These are phyloP conservation scores for Megacollybia marginata DNA, from an alignment of 768 basidiomycete genomes.

Conservation along the genomic window DNA sequence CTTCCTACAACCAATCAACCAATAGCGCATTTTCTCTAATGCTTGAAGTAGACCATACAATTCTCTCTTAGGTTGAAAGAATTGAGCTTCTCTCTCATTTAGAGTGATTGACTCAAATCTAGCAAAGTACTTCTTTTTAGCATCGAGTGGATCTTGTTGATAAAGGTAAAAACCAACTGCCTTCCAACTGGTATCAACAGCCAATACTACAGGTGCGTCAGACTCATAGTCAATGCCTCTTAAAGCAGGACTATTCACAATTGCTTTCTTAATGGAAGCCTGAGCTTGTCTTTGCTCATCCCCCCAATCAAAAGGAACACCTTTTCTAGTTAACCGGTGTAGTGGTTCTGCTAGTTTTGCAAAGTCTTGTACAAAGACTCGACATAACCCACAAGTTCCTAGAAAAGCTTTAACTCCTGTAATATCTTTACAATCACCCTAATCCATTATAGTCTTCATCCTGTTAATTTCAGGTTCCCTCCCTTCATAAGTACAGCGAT, in stretches of 20 bases:
- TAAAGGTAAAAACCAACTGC: slow-evolving; percentile 14
- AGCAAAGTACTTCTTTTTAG: slow-evolving; percentile 1
- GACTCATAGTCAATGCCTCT: slow-evolving; percentile 23
- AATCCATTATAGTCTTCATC: slow-evolving; percentile 1
- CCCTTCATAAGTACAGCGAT: slow-evolving; percentile 28
- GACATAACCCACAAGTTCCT: slow-evolving; percentile 1
- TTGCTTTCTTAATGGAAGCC: slow-evolving; percentile 12
- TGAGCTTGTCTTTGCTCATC: slow-evolving; percentile 6
- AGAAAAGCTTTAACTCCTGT: slow-evolving; percentile 9
- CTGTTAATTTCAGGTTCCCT: slow-evolving; percentile 10
- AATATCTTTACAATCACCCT: background rate
- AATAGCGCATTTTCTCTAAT: too few species aligned
- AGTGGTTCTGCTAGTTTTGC: slow-evolving; percentile 1
- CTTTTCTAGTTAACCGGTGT: background rate
- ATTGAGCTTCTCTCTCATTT: slow-evolving; percentile 21
- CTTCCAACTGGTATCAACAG: slow-evolving; percentile 22
- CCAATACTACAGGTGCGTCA: slow-evolving; percentile 19
- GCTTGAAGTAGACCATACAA: slow-evolving; percentile 28
- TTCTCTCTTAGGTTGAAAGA: slow-evolving; percentile 32
- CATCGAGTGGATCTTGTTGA: slow-evolving; percentile 12
- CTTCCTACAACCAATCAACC: too few species aligned
- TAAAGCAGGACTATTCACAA: slow-evolving; percentile 14
- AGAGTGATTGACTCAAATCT: slow-evolving; percentile 26
- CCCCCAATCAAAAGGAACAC: slow-evolving; percentile 34
- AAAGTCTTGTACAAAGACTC: slow-evolving; percentile 8